Base-by-base conservation (phyloP, 169 alveolate species). In the Cryptosporidium andersoni region DNA sequence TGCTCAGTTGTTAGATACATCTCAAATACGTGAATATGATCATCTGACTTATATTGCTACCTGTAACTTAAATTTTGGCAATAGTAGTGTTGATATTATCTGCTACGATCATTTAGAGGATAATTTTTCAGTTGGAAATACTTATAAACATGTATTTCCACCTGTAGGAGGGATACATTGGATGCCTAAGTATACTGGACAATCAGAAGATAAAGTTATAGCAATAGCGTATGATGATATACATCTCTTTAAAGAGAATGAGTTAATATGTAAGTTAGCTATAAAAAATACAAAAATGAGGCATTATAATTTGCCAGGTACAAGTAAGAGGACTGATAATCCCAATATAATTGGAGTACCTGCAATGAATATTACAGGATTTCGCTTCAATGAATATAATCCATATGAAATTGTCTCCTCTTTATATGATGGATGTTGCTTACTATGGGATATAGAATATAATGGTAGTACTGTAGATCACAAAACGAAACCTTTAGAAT, bases 121-220 rank as follows among this genome's bases (percentile, higher is more conserved):
- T 51, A 68, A 74, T 12, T 58, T 74, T 39, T 66, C 55, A 49
- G 60, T 74, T 40, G 85, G 85, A 3, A 58, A 74, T 42, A 47
- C 60, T 14, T 74, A 74, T 56, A 47, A 74, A 25, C 68, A 74
- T 40, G 25, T 74, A 45, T 74, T 74, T 48, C 55, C 74, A 34
- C 85, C 85, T 2, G 68, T 74, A 8, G 85, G 85, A 14, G 85
- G 85, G 9, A 51, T 74, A n/a, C 68, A 53, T 60, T 74, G 85
- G 85, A 74, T 74, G 85, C 85, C 85, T 47, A 62, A 63, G 47
- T 9, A 60, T n/a, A 40, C 4, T 47, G 36, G 42, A 34, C 8
- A 48, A 2, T 45, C 60, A 36, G 85, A 74, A 14, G 85, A 58
- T 16, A 74, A 45, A 25, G 55, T 74, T 34, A 47, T 74, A 25